Conservation (phyloP, 2,329 filamentous ascomycete genomes). For the Davidsoniella eucalypti region DNA sequence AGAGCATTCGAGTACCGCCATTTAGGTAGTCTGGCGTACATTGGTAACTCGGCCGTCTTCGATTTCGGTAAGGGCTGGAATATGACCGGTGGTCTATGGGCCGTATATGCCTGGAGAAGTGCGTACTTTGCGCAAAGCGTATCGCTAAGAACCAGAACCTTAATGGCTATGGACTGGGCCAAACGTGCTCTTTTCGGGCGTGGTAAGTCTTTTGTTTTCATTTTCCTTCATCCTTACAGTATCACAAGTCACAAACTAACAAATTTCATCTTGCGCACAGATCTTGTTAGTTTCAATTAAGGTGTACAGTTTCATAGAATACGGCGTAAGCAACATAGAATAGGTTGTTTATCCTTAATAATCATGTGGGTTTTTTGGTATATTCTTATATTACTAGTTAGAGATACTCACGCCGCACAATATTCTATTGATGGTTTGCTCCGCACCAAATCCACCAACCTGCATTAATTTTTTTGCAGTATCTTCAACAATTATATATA, state of each 20-base stretch:
- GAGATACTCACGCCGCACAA: background rate
- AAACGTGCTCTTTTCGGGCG: constrained; percentile 89
- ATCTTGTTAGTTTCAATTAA: constrained; percentile 24
- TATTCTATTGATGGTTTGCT: too few species aligned
- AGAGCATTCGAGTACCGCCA: constrained; percentile 91
- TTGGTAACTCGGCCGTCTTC: constrained; percentile 92
- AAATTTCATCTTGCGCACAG: constrained; percentile 17
- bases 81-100: constrained; percentile 69
- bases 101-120: constrained; percentile 89
- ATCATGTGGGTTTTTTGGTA: background rate
- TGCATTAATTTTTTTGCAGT: too few species aligned
- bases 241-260: background rate
- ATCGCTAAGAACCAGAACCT: constrained; percentile 69
- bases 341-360: background rate
- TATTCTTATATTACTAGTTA: background rate
- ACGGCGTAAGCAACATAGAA: background rate
- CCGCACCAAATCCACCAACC: too few species aligned
- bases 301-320: background rate
- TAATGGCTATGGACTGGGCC: constrained; percentile 97
- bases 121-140: constrained; percentile 98
- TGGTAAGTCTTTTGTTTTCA: constrained; percentile 43
- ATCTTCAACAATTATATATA: too few species aligned
- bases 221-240: background rate
- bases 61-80: constrained; percentile 67
- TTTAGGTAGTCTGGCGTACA: constrained; percentile 79